Percentiles rank a stretch among this genome's conserved stretches.
phyloP scores from a whole-genome alignment of 2,329 filamentous ascomycete species.

The Gremmenia infestans region DNA sequence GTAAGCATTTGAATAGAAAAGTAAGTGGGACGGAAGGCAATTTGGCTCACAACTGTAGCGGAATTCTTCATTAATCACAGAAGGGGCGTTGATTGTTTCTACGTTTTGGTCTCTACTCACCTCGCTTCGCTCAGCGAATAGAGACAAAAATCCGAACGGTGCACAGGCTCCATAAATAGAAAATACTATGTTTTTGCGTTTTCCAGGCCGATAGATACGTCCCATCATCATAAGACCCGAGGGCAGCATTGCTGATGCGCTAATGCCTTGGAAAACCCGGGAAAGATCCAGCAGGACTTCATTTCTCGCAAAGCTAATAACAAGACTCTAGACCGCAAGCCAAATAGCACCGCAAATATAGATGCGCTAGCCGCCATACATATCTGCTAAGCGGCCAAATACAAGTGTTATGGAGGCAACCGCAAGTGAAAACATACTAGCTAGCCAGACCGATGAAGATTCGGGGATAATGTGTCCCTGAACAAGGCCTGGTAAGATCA shows the following conservation, averaged over 20 bases:
- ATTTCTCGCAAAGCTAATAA: conserved; percentile 27
- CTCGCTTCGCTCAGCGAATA: too few species aligned
- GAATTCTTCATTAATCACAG: too few species aligned
- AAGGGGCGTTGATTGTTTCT: too few species aligned
- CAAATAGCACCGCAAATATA: conserved; percentile 42
- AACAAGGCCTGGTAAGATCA: conserved; percentile 3
- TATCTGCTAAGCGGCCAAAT: conserved; percentile 46
- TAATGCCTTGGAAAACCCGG: conserved; percentile 51
- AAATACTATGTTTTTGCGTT: conserved; percentile 39
- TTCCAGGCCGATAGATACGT: conserved; percentile 42
- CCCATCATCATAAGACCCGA: conserved; percentile 47
- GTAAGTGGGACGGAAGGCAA: too few species aligned
- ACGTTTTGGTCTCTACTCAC: too few species aligned
- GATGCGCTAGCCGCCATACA: conserved; percentile 48
- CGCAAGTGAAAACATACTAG: conserved; percentile 17
- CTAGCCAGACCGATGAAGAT: conserved; percentile 4
- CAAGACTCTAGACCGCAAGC: conserved; percentile 24
- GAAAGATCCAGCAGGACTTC: conserved; percentile 40
- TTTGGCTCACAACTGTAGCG: too few species aligned
- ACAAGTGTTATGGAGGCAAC: conserved; percentile 50
- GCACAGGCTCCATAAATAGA: conserved; percentile 44
- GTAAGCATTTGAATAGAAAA: too few species aligned
- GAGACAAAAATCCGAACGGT: conserved; percentile 37
- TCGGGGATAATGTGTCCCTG: neutral
- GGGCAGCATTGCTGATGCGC: conserved; percentile 47